Percentiles rank a stretch among this genome's conserved stretches.
Conservation (phyloP, 2,329 filamentous ascomycete genomes). For the Xylariaceae sp. region DNA sequence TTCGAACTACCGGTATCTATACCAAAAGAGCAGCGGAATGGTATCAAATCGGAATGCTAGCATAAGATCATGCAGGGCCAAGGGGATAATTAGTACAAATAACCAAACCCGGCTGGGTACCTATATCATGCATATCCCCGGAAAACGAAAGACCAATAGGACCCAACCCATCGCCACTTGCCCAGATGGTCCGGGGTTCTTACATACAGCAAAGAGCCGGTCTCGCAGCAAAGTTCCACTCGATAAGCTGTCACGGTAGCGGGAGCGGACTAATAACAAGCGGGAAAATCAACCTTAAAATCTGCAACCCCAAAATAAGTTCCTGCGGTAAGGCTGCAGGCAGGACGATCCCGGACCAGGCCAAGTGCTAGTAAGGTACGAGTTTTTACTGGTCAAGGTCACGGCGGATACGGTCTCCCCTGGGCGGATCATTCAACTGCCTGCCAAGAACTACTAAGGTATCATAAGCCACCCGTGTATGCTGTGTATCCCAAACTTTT, state of each 20-base stretch:
- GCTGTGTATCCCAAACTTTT: constrained; percentile 1
- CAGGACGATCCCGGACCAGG: background rate
- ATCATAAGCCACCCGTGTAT: background rate
- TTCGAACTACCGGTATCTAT: no score
- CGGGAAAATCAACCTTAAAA: background rate
- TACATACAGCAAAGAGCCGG: no score
- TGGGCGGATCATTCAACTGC: constrained; percentile 12
- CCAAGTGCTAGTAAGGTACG: background rate
- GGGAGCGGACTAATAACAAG: background rate
- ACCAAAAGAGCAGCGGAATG: no score
- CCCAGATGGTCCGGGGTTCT: no score
- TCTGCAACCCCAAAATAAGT: background rate
- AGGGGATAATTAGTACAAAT: no score
- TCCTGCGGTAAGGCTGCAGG: constrained; percentile 22
- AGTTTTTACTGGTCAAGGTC: constrained; percentile 1
- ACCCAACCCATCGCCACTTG: background rate
- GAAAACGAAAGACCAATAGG: constrained; percentile 11
- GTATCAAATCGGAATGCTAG: no score
- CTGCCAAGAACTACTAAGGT: background rate
- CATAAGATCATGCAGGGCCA: no score
- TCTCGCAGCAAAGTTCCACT: constrained; percentile 1
- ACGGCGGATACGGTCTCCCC: background rate
- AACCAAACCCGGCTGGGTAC: no score
- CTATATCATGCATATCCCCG: constrained; percentile 2
- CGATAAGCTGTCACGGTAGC: background rate